phyloP scores from a whole-genome alignment of 2,329 filamentous ascomycete genomes.

The Immersiporthe knoxdaviesiana region DNA sequence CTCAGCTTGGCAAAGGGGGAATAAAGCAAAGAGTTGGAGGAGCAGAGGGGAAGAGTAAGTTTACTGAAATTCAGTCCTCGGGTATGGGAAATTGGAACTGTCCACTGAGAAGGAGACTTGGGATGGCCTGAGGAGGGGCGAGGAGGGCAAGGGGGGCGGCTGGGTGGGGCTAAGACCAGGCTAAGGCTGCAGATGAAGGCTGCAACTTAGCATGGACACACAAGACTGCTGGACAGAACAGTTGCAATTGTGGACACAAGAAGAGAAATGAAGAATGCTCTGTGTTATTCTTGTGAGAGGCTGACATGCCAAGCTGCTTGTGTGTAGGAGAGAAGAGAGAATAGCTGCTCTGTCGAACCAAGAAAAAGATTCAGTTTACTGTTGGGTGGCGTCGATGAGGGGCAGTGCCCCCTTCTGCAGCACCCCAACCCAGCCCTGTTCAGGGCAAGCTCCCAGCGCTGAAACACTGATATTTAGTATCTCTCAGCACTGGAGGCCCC shows the following conservation, averaged over 20 bases:
- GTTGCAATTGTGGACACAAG: background rate
- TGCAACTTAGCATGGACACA: background rate
- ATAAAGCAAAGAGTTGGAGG: background rate
- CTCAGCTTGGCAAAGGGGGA: background rate
- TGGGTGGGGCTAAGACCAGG: background rate
- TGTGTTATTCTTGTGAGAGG: background rate
- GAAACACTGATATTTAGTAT: background rate
- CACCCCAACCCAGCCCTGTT: background rate
- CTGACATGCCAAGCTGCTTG: background rate
- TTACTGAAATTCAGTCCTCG: constrained; percentile 7
- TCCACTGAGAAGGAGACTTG: background rate
- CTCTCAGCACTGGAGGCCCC: background rate
- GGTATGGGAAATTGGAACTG: constrained; percentile 12
- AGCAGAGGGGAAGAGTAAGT: background rate
- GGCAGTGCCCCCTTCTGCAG: background rate
- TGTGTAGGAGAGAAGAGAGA: background rate
- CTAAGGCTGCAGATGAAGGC: background rate
- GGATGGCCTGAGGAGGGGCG: constrained; percentile 1
- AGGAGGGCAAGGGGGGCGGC: no score
- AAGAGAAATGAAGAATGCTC: background rate
- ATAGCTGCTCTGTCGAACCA: no score
- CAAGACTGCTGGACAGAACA: background rate
- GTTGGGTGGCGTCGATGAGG: background rate
- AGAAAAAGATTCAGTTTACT: no score
- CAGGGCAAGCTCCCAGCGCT: background rate